Conservation (phyloP, 768 basidiomycete genomes). For the Phylloporus arenicola region DNA sequence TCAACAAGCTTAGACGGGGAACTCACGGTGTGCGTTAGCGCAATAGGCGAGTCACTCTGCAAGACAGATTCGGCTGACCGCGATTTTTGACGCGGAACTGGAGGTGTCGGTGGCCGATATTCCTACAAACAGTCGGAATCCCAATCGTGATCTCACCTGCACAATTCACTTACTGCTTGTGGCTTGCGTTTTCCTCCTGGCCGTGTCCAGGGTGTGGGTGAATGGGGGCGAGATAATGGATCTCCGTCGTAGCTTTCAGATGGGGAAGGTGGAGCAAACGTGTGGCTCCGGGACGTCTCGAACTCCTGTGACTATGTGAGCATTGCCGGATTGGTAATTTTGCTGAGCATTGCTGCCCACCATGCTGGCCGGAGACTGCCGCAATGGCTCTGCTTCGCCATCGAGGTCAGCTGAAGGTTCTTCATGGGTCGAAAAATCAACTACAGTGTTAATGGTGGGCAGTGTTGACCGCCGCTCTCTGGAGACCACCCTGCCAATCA, state of each 20-base stretch:
- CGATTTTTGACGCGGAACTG: slow-evolving; percentile 38
- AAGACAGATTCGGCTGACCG: slow-evolving; percentile 23
- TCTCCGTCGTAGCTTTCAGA: slow-evolving; percentile 31
- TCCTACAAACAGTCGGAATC: slow-evolving; percentile 28
- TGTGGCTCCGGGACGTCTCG: slow-evolving; percentile 27
- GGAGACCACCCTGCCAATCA: slow-evolving; percentile 30
- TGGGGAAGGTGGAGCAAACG: slow-evolving; percentile 31
- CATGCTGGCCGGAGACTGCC: slow-evolving; percentile 31
- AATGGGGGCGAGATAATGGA: slow-evolving; percentile 31
- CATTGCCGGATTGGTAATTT: slow-evolving; percentile 20
- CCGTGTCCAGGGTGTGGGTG: slow-evolving; percentile 33
- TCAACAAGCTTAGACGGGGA: slow-evolving; percentile 4
- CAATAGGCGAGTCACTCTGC: slow-evolving; percentile 31
- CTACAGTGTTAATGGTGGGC: slow-evolving; percentile 30
- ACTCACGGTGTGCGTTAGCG: slow-evolving; percentile 24
- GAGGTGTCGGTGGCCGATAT: slow-evolving; percentile 58
- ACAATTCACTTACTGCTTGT: slow-evolving; percentile 21
- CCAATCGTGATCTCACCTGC: not conserved
- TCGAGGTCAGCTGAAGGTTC: slow-evolving; percentile 21
- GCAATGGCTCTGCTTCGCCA: slow-evolving; percentile 25
- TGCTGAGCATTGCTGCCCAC: slow-evolving; percentile 28
- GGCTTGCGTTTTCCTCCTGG: slow-evolving; percentile 21
- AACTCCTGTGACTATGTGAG: slow-evolving; percentile 31
- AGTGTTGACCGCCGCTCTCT: slow-evolving; percentile 28
- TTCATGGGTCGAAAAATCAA: slow-evolving; percentile 26